Evolutionary conservation across 1,284 basidiomycete genomes (phyloP).

Genomic region (Marasmius oreades): DNA sequence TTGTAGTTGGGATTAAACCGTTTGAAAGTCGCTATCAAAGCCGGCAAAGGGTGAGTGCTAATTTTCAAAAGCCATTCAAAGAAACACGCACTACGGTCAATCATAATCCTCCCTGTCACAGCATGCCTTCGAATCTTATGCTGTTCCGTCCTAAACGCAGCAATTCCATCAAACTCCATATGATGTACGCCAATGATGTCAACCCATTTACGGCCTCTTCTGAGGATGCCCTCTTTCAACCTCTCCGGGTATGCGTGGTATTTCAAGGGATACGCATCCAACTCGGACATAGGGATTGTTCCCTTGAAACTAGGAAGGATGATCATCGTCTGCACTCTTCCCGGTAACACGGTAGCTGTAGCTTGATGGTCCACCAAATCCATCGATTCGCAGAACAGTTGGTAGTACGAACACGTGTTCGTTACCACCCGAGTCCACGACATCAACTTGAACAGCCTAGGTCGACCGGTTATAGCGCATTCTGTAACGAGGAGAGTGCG

Average conservation of each 20-base stretch:
- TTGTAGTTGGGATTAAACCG: slow-evolving; percentile 45
- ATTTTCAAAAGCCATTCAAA: neutral
- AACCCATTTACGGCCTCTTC: slow-evolving; percentile 51
- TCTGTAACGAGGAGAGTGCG: slow-evolving; percentile 42
- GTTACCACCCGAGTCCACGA: slow-evolving; percentile 32
- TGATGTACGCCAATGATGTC: slow-evolving; percentile 49
- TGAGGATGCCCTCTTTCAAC: slow-evolving; percentile 34
- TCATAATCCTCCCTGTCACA: slow-evolving; percentile 49
- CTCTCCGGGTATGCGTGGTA: slow-evolving; percentile 40
- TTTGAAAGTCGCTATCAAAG: slow-evolving; percentile 38
- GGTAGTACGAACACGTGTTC: slow-evolving; percentile 31
- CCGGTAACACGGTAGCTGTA: slow-evolving; percentile 31
- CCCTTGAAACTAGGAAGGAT: slow-evolving; percentile 41
- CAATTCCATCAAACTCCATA: slow-evolving; percentile 49
- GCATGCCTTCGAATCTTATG: slow-evolving; percentile 27
- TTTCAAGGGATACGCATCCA: slow-evolving; percentile 49
- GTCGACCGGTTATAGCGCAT: slow-evolving; percentile 51
- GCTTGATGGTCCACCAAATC: slow-evolving; percentile 40
- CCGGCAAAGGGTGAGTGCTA: no score
- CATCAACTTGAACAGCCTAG: slow-evolving; percentile 42
- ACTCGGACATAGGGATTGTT: slow-evolving; percentile 41
- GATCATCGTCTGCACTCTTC: slow-evolving; percentile 38
- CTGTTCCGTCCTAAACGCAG: slow-evolving; percentile 31
- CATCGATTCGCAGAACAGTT: slow-evolving; percentile 42
- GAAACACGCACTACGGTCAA: slow-evolving; percentile 43